Evolutionary conservation across 2,329 filamentous ascomycete species (phyloP), one percentile per base, ranked within the genome.

Genomic region (Verticillium klebahnii): DNA sequence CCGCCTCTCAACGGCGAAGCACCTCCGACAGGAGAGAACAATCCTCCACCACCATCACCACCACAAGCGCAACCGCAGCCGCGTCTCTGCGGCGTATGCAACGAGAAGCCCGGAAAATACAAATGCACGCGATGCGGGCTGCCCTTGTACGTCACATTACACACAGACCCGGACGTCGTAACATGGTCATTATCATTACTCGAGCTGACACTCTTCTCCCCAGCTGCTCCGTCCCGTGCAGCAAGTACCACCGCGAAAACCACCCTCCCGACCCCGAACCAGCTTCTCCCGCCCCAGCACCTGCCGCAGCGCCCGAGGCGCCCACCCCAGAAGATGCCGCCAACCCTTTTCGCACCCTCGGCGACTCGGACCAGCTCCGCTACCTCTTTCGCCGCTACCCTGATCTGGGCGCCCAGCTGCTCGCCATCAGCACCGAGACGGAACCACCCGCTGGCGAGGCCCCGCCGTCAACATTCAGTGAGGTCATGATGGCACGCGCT

Each of bases 151-250:
- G 85, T 74, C n/a, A 14, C 32, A 19, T 40, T 12, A 8, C 37
- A 6, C 15, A 15, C 14, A 2, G 15, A 7, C 6, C 15, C 14
- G 4, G 37, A 12, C 17, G 29, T n/a, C 17, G 45, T 25, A 12
- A 23, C 45, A 25, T 25, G 45, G 8, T 66, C 58, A 56, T 56
- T 57, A 40, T 56, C 55, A 61, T 56, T 57, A 50, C 56, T 40
- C 19, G 15, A 29, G 25, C 54, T 56, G 17, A 56, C 31, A 56
- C 31, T 32, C 25, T 6, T 11, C 17, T 15, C 14, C 58, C 37
- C 66, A 87, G 85, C 68, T 89, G 86, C 69, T 88, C 85, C 1
- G 78, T 88, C 50, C 70, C 78, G 23, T 89, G 85, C 72, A 85
- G 79, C 63, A 84, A 78, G 66, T 67, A 74, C 56, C 83, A 86